Evolutionary conservation across 768 basidiomycete genomes (phyloP).

Genomic region (Leccinellum rugosiceps): DNA sequence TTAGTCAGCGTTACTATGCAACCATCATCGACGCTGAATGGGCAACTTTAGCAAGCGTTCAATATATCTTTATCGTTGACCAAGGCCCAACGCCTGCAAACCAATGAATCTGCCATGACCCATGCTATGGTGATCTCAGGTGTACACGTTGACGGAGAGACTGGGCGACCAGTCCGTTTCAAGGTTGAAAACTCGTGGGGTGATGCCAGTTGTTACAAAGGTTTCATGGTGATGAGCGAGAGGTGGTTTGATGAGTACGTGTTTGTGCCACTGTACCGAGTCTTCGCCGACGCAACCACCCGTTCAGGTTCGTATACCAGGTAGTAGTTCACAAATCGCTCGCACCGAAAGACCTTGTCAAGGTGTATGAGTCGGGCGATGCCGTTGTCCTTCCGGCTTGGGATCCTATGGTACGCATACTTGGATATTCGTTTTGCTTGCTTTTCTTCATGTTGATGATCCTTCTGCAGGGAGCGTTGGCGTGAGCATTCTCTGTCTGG

Average conservation of each 20-base stretch:
- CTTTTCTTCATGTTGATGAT: not conserved
- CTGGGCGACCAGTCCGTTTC: constrained; percentile 81
- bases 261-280: not conserved
- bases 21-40: constrained; percentile 1
- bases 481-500: constrained; percentile 9
- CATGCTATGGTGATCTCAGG: constrained; percentile 88
- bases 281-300: constrained; percentile 1
- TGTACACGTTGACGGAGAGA: constrained; percentile 74
- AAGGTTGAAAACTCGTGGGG: constrained; percentile 99
- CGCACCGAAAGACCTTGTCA: constrained; percentile 77
- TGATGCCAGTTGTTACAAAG: constrained; percentile 69
- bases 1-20: constrained; percentile 16
- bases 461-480: constrained; percentile 20
- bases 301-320: constrained; percentile 80
- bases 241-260: constrained; percentile 89
- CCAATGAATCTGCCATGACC: constrained; percentile 87
- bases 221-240: constrained; percentile 91
- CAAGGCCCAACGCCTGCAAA: constrained; percentile 82
- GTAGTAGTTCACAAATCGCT: constrained; percentile 81
- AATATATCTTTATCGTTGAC: constrained; percentile 74
- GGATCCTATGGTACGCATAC: constrained; percentile 49
- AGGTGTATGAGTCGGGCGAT: constrained; percentile 71
- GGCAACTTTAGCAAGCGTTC: constrained; percentile 61
- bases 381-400: constrained; percentile 75
- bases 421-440: not conserved